These are phyloP conservation scores for Ceratocystis cacaofunesta DNA, from an alignment of 2,329 filamentous ascomycete genomes.

Conservation along the genomic window DNA sequence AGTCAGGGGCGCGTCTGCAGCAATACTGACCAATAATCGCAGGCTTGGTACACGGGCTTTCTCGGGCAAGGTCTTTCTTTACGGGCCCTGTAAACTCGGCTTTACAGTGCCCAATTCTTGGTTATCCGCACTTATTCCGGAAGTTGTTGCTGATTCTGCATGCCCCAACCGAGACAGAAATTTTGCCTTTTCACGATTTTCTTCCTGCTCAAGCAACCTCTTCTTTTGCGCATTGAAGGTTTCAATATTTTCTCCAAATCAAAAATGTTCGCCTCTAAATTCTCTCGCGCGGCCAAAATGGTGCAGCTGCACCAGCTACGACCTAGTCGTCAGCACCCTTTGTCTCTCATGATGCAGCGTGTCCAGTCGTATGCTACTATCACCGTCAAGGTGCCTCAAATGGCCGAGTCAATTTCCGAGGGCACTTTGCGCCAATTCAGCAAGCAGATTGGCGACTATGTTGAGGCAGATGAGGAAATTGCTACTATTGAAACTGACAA, in stretches of 20 bases:
- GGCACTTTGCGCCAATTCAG: conserved; percentile 92
- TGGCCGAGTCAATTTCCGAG: conserved; percentile 98
- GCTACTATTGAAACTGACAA: conserved; percentile 99
- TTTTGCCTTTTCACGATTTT: conserved; percentile 4
- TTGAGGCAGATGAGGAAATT: conserved; percentile 93
- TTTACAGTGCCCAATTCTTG: background rate
- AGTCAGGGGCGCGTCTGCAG: conserved; percentile 8
- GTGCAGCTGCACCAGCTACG: conserved; percentile 29
- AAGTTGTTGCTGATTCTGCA: conserved; percentile 8
- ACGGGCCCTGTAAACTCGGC: background rate
- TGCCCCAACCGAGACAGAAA: conserved; percentile 9
- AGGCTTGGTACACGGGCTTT: conserved; percentile 11
- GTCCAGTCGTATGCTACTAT: conserved; percentile 59
- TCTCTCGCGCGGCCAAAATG: conserved; percentile 30
- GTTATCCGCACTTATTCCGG: conserved; percentile 7
- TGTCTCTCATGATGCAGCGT: conserved; percentile 35
- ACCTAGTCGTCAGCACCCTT: conserved; percentile 27
- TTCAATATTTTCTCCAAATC: background rate
- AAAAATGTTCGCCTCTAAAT: conserved; percentile 31
- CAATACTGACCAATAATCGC: conserved; percentile 13
- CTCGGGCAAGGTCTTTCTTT: conserved; percentile 9
- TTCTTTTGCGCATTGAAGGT: background rate
- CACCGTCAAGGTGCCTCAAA: conserved; percentile 84
- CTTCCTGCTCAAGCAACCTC: background rate
- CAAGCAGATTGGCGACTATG: conserved; percentile 82